Base-by-base conservation (phyloP, 768 basidiomycete species). In the Flagelloscypha sp. region DNA sequence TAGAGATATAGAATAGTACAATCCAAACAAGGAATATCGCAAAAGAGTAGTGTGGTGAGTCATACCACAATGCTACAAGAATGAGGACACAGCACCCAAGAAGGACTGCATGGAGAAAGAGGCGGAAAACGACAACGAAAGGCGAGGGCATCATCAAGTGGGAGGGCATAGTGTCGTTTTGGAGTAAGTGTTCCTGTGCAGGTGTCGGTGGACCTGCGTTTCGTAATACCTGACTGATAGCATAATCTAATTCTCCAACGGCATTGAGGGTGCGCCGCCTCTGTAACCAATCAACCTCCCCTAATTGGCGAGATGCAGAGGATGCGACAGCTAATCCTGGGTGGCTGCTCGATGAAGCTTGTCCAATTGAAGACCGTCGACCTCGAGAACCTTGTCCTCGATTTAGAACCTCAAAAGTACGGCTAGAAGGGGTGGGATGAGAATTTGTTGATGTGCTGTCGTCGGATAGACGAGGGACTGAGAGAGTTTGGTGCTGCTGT, bases 261-360 rank as follows among this genome's bases (percentile, higher is more conserved):
- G 72, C 69, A 48, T 75, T 79, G 20, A 81, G 58, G 51, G 78
- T 84, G 38, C 84, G 71, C 35, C 86, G 67, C 33, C 80, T 72
- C 38, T 79, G 71, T 22, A 86, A 61, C 86, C 86, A 88, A 50
- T 84, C 84, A 33, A 84, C 63, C 49, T 88, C 83, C 20, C 76
- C 74, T 24, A 85, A 59, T 42, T 70, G 76, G 38, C 74, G 63
- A 20, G 72, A 63, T 11, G 66, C 53, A 24, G 27, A n/a, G 45
- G 44, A 17, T 46, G 30, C 32, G 46, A 40, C 5, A 56, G 49
- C 54, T 10, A 35, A 35, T 3, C 33, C 32, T 13, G 28, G 25
- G 2, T 31, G 15, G 17, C 39, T 13, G 0, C 12, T 13, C 10
- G 33, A 25, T 10, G 34, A 20, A 1, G 22, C 21, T 5, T 35